Conservation (phyloP, 2,329 filamentous ascomycete genomes). For the Lachnellula subtilissima region DNA sequence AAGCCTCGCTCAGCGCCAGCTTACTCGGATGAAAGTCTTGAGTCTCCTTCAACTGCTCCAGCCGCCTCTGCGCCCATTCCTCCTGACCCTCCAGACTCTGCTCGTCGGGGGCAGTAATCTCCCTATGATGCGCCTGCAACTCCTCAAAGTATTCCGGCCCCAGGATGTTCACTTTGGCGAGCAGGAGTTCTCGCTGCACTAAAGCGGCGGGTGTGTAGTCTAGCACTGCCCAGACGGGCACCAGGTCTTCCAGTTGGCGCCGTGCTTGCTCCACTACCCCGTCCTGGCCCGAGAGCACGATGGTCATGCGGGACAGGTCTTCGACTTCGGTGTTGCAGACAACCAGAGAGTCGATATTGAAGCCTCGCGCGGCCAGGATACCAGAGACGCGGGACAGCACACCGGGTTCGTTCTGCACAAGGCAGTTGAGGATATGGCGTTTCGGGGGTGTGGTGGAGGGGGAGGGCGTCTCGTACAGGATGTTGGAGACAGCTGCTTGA, state of each 20-base stretch:
- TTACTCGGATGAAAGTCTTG: conserved; percentile 84
- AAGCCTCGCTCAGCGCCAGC: conserved; percentile 77
- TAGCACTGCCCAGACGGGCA: conserved; percentile 96
- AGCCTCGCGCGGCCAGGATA: conserved; percentile 90
- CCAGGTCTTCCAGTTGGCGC: conserved; percentile 90
- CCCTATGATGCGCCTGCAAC: conserved; percentile 88
- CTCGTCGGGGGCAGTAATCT: conserved; percentile 59
- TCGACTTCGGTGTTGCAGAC: conserved; percentile 98
- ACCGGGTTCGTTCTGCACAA: conserved; percentile 98
- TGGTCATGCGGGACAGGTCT: conserved; percentile 97
- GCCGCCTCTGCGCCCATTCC: conserved; percentile 33
- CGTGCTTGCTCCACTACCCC: conserved; percentile 96
- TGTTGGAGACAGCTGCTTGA: conserved; percentile 92
- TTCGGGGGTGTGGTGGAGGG: conserved; percentile 81
- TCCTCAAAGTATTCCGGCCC: conserved; percentile 99
- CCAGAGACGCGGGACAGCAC: conserved; percentile 94
- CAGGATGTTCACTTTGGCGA: conserved; percentile 94
- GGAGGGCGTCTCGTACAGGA: conserved; percentile 94
- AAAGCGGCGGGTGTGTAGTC: conserved; percentile 92
- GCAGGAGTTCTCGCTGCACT: conserved; percentile 89
- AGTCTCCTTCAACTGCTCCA: conserved; percentile 19
- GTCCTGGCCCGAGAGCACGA: conserved; percentile 92
- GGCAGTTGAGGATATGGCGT: conserved; percentile 93
- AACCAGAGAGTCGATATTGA: conserved; percentile 98
- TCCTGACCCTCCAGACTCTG: conserved; percentile 34